Conservation (phyloP, 2,329 filamentous ascomycete genomes). For the Shiraia sp. region DNA sequence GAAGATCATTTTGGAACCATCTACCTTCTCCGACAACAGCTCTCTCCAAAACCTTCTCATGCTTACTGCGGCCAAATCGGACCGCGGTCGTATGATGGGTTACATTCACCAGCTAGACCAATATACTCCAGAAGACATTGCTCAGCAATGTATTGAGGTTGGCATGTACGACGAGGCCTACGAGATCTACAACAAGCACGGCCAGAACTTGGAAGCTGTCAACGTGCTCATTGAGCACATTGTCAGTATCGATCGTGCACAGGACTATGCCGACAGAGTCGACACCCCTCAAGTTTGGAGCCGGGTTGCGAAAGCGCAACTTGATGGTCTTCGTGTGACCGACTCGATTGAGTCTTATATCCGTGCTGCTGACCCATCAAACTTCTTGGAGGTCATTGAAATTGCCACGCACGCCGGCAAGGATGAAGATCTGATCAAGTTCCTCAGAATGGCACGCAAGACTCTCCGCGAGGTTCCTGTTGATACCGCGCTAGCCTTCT, state of each 20-base stretch:
- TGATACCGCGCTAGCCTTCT: constrained; percentile 92
- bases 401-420: constrained; percentile 94
- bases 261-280: constrained; percentile 92
- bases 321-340: constrained; percentile 89
- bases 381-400: constrained; percentile 95
- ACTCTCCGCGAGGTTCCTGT: constrained; percentile 91
- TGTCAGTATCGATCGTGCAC: constrained; percentile 95
- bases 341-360: constrained; percentile 98
- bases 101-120: constrained; percentile 91
- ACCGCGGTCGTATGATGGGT: constrained; percentile 91
- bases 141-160: constrained; percentile 89
- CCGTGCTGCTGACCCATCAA: constrained; percentile 87
- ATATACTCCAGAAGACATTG: constrained; percentile 92
- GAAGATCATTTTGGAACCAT: constrained; percentile 99
- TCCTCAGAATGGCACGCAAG: constrained; percentile 94
- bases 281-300: constrained; percentile 97
- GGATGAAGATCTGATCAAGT: constrained; percentile 97
- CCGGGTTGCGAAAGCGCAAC: constrained; percentile 95
- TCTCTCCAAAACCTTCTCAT: constrained; percentile 95
- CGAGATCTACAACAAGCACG: constrained; percentile 97
- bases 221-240: constrained; percentile 94
- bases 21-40: constrained; percentile 95
- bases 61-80: constrained; percentile 94
- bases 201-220: constrained; percentile 82
- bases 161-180: constrained; percentile 96